Evolutionary conservation across 176 grass and related monocot genomes (phyloP).

Genomic region (Neostapfia colusana): DNA sequence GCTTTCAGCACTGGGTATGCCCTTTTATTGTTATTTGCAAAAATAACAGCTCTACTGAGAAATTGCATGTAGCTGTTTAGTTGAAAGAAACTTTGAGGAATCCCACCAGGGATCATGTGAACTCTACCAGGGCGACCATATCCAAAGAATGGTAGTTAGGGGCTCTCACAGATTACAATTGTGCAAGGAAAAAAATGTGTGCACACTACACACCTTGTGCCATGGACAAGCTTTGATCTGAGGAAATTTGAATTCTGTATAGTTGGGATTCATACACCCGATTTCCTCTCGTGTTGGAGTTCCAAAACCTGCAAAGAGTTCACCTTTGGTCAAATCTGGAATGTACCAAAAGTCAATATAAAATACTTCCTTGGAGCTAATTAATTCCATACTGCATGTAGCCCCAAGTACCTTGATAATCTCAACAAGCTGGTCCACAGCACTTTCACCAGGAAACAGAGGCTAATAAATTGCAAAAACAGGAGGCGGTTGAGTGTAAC

Average conservation of each 20-base stretch:
- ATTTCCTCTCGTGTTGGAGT: constrained; percentile 67
- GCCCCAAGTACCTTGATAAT: constrained; percentile 57
- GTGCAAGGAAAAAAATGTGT: background rate
- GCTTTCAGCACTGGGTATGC: no score
- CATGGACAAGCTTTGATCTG: constrained; percentile 65
- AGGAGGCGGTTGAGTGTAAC: constrained; percentile 6
- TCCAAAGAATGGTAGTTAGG: background rate
- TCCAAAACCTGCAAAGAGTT: constrained; percentile 49
- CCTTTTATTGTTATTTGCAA: background rate
- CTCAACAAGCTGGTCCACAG: constrained; percentile 69
- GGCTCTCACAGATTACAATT: background rate
- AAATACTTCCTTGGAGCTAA: constrained; percentile 8
- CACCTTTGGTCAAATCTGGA: constrained; percentile 3
- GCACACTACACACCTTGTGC: constrained; percentile 60
- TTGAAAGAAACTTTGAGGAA: background rate
- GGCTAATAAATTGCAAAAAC: constrained; percentile 42
- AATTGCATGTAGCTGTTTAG: background rate
- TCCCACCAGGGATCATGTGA: background rate
- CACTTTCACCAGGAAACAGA: constrained; percentile 64
- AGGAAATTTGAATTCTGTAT: constrained; percentile 63
- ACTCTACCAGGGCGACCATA: constrained; percentile 3
- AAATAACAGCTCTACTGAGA: background rate
- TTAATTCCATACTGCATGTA: background rate
- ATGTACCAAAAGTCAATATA: background rate
- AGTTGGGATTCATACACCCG: constrained; percentile 63